Evolutionary conservation across 768 basidiomycete genomes (phyloP).

Genomic region (Mycena belliarum): DNA sequence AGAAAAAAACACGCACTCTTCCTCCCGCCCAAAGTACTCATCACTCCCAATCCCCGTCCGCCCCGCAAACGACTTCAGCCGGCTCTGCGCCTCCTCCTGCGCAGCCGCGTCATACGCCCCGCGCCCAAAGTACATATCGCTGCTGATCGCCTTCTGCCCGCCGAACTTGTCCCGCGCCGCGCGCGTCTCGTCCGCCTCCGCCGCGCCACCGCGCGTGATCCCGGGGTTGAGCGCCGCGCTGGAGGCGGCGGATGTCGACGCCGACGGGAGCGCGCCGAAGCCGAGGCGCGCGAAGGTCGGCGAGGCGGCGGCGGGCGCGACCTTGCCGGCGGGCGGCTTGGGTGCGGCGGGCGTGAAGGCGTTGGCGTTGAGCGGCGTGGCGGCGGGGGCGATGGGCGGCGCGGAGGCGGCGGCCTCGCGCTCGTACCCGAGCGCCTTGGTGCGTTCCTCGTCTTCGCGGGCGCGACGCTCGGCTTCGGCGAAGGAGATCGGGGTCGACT

Average conservation of each 20-base stretch:
- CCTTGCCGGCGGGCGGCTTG: constrained; percentile 23
- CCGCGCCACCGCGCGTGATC: constrained; percentile 29
- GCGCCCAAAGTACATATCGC: constrained; percentile 96
- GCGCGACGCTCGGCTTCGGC: constrained; percentile 93
- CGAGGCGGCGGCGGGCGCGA: constrained; percentile 10
- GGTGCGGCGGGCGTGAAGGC: constrained; percentile 20
- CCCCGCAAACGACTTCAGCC: constrained; percentile 85
- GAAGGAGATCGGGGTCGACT: constrained; percentile 86
- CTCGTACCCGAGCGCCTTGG: constrained; percentile 92
- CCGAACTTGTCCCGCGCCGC: constrained; percentile 90
- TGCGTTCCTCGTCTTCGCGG: constrained; percentile 86
- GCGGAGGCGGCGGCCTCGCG: constrained; percentile 51
- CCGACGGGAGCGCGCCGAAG: constrained; percentile 16
- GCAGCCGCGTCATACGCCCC: constrained; percentile 79
- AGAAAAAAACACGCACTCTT: constrained; percentile 61
- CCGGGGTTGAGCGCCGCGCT: constrained; percentile 14
- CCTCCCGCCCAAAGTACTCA: constrained; percentile 93
- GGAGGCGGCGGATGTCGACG: neutral
- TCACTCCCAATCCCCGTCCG: constrained; percentile 93
- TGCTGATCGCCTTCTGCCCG: constrained; percentile 92
- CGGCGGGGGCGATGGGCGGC: neutral
- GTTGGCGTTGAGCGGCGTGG: constrained; percentile 12
- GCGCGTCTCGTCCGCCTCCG: constrained; percentile 57
- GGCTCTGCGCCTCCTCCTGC: constrained; percentile 73
- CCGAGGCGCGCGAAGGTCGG: constrained; percentile 18